Evolutionary conservation across 2,329 filamentous ascomycete genomes (phyloP), one percentile per base, ranked within the genome.

Genomic region (Pyrenochaeta sp.): DNA sequence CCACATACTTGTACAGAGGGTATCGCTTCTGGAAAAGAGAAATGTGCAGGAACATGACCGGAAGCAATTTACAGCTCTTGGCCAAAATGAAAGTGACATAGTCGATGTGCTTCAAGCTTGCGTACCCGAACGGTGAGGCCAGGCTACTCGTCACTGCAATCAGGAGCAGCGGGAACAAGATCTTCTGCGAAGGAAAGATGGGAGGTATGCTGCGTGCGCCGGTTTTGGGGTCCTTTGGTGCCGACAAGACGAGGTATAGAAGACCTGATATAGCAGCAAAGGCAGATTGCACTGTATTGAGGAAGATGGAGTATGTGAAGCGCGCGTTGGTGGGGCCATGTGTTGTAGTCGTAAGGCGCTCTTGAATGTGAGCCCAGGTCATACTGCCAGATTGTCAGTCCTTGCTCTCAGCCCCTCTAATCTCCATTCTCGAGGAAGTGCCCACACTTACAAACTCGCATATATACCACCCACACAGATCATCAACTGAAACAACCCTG

Each of bases 31-130:
- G 88, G 82, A 97, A 99, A 41, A 99, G 78, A 39, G 92, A 94
- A 70, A 98, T 86, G 80, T 99, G 94, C 35, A 99, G 84, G 69
- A 95, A 88, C 95, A 99, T 98, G 71, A 99, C 95, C 2, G 95
- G 95, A n/a, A 99, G 87, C 17, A 99, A 85, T 81, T 99, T 99
- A 88, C 95, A 99, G 67, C 90, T 93, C 79, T 99, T 98, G 66
- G 95, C 94, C 36, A 99, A 89, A 65, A 97, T 91, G 79, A 96
- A 98, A 27, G 95, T 97, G 71, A 98, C 91, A 79, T 98, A 98
- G 84, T 98, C 95, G 77, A 98, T 92, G 76, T 98, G 92, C 32
- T 90, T 88, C 45, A 98, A 87, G 54, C 88, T 90, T 44, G 95
- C 93, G 78, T 98, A 98, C 65, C 94, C 95, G 71, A 97, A 97